These are phyloP conservation scores for Stachybotrys elegans DNA, from an alignment of 2,329 filamentous ascomycete genomes.

Conservation along the genomic window DNA sequence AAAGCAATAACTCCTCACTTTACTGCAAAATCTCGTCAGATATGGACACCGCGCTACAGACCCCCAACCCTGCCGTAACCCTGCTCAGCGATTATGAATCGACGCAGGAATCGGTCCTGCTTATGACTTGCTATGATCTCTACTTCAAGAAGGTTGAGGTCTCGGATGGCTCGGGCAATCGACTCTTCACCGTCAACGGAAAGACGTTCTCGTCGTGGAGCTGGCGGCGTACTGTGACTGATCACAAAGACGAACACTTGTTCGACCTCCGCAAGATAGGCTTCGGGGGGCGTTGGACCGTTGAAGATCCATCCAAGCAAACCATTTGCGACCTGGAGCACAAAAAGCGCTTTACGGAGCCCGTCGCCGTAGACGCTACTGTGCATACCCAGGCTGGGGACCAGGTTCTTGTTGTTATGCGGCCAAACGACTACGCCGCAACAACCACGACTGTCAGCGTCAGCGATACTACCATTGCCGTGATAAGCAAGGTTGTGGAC, in stretches of 20 bases:
- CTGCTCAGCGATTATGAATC: background rate
- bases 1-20: background rate
- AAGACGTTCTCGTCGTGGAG: background rate
- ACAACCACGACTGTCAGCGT: background rate
- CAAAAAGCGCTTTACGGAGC: background rate
- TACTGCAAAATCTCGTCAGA: background rate
- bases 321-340: background rate
- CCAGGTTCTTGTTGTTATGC: background rate
- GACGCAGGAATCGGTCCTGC: background rate
- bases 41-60: background rate
- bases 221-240: background rate
- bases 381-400: background rate
- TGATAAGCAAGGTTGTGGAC: background rate
- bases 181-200: background rate
- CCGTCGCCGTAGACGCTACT: background rate
- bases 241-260: background rate
- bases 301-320: background rate
- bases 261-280: background rate
- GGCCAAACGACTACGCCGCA: background rate
- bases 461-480: background rate
- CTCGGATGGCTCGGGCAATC: background rate
- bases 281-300: background rate
- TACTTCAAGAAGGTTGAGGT: background rate
- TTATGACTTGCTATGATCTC: background rate
- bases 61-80: background rate